Evolutionary conservation across 176 grass and related monocot species (phyloP).

Genomic region (Phyllostachys edulis): DNA sequence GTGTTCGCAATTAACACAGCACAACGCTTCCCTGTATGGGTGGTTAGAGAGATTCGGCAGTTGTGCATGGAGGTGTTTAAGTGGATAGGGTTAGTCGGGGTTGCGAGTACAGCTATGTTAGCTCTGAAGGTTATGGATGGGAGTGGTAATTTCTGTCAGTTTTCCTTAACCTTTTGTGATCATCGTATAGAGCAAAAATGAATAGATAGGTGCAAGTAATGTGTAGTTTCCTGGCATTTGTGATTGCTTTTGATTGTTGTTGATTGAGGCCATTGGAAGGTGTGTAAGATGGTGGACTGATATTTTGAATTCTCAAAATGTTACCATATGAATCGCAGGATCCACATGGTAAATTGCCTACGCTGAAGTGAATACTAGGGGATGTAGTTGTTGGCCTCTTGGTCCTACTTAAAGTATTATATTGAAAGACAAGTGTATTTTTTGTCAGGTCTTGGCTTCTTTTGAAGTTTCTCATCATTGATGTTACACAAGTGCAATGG

Average conservation of each 20-base stretch:
- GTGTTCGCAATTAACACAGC: not conserved
- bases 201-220: not conserved
- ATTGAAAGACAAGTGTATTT: not conserved
- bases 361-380: not conserved
- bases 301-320: constrained; percentile 3
- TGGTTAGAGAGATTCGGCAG: not conserved
- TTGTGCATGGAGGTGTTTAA: not conserved
- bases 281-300: not conserved
- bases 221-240: not conserved
- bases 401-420: constrained; percentile 13
- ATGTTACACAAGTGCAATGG: not conserved
- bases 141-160: not conserved
- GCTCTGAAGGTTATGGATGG: not conserved
- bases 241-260: not conserved
- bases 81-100: not conserved
- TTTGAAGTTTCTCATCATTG: constrained; percentile 15
- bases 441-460: not conserved
- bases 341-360: not conserved
- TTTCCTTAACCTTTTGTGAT: not conserved
- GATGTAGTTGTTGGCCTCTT: constrained; percentile 2
- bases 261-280: not conserved
- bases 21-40: not conserved
- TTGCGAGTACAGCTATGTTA: not conserved
- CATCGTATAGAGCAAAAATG: not conserved
- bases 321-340: not conserved